Conservation (phyloP, 1,139 yeast species). For the Geotrichum restrictum region DNA sequence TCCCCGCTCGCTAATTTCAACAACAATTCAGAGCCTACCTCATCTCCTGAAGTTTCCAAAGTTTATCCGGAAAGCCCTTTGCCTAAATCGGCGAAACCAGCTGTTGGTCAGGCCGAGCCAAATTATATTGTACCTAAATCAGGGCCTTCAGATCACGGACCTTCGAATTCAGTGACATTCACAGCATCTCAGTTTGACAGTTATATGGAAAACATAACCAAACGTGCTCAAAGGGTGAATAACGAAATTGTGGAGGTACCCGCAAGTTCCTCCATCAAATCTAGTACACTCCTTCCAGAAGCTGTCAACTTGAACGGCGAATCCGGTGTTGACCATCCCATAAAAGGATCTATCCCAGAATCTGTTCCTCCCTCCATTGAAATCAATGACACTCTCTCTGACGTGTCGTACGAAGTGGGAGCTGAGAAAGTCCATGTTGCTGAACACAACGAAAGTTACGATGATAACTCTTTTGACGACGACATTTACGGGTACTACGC, state of each 20-base stretch:
- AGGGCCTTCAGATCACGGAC: not conserved
- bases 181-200: conserved; percentile 7
- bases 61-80: no score
- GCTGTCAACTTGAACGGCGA: not conserved
- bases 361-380: not conserved
- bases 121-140: not conserved
- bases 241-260: not conserved
- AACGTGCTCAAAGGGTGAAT: conserved; percentile 12
- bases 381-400: not conserved
- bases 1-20: not conserved
- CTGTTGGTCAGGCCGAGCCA: not conserved
- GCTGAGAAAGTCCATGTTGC: not conserved
- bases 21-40: not conserved
- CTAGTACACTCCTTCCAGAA: not conserved
- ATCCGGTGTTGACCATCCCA: not conserved
- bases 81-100: not conserved
- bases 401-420: not conserved
- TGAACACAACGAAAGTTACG: not conserved
- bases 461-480: conserved; percentile 17
- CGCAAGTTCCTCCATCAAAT: not conserved
- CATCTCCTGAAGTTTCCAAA: not conserved
- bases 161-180: not conserved
- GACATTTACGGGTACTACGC: conserved; percentile 18
- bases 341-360: not conserved
- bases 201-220: conserved; percentile 17